Base-by-base conservation (phyloP, 805 yeast genomes). In the Candida tammaniensis region DNA sequence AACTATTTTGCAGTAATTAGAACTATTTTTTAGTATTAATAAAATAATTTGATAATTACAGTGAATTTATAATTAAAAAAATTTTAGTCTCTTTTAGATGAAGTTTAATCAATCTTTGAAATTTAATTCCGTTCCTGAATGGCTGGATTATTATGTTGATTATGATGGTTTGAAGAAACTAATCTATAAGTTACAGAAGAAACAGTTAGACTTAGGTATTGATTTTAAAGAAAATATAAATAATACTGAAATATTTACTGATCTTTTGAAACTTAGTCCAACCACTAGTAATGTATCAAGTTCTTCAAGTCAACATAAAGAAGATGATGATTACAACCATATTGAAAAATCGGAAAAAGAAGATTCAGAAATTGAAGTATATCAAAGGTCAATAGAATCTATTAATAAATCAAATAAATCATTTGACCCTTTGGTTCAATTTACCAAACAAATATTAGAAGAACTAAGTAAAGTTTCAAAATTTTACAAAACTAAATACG, bases 51-150 rank as follows among this genome's bases (percentile, higher is more conserved):
- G n/a, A n/a, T n/a, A n/a, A n/a, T n/a, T n/a, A n/a, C n/a, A n/a
- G n/a, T n/a, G n/a, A n/a, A n/a, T n/a, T n/a, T n/a, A n/a, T n/a
- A n/a, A n/a, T n/a, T n/a, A n/a, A n/a, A 9, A 14, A 27, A 17
- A 16, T 22, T 22, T 22, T 22, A 22, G n/a, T 13, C 8, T 5
- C 7, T 7, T 10, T 10, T 12, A 15, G 12, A 72, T 72, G 78
- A 72, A 72, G 57, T 72, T 72, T 43, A 61, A 72, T 19, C 75
- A 70, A 39, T 70, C 76, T 20, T 53, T 72, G 33, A 70, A 70
- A 49, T 68, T 71, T 43, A 71, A 71, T 43, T 69, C 72, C n/a
- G 78, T 72, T 22, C 78, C 78, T 4, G 78, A 72, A 48, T 72
- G 76, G 76, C 61, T 59, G 42, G 76, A 70, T 34, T 45, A 55